Conservation (phyloP, 129 eudicot species). For the sunflower (Helianthus annuus) region DNA sequence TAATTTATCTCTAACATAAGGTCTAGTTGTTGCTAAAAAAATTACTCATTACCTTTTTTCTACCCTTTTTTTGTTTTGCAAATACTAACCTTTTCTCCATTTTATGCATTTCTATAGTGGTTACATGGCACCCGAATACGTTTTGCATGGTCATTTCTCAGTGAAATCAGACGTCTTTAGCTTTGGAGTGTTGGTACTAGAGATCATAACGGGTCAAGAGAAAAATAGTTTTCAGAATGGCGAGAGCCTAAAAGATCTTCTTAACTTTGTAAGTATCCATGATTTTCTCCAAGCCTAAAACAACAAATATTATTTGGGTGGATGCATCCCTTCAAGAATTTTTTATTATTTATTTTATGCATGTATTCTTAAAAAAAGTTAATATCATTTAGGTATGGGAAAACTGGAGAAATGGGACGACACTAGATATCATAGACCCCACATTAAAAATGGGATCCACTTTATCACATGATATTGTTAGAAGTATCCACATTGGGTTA, state of each 20-base stretch:
- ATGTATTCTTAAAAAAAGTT: not conserved
- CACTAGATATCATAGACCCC: conserved; percentile 3
- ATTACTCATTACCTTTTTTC: not conserved
- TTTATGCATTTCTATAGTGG: not conserved
- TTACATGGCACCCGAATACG: conserved; percentile 9
- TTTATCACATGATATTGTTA: not conserved
- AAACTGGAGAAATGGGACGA: not conserved
- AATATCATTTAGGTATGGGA: not conserved
- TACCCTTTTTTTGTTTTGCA: no score
- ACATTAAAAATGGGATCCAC: not conserved
- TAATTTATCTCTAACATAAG: not conserved
- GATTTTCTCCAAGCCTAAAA: not conserved
- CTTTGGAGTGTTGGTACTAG: conserved; percentile 7
- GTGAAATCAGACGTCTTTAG: conserved; percentile 1
- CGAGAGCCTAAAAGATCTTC: not conserved
- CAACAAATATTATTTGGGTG: no score
- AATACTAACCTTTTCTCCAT: not conserved
- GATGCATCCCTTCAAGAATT: no score
- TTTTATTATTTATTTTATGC: not conserved
- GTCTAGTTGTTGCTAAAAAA: not conserved
- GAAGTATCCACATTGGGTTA: not conserved
- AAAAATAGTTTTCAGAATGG: not conserved
- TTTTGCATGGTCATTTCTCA: not conserved
- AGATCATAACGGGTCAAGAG: conserved; percentile 4
- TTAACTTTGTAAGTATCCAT: conserved; percentile 3